Evolutionary conservation across 371 early-diverging fungal genomes (phyloP).

Genomic region (Dinochytrium kinnereticum): DNA sequence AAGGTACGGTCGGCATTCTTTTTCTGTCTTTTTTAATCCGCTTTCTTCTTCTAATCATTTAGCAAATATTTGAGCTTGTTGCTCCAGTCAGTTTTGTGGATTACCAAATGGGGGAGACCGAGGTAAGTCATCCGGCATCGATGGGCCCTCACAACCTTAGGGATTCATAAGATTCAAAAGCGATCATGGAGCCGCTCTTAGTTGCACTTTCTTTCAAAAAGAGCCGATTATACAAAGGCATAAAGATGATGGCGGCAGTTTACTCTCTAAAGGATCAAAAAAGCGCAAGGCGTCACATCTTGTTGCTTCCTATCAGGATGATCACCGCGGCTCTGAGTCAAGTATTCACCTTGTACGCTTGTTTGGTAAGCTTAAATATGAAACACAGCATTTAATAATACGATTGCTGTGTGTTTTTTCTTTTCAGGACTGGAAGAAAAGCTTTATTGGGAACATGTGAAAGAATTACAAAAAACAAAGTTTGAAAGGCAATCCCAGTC

Average conservation of each 20-base stretch:
- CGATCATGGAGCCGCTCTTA: slow-evolving; percentile 35
- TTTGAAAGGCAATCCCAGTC: neutral
- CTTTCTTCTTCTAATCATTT: neutral
- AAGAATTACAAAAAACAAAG: neutral
- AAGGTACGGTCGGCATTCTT: too few species aligned
- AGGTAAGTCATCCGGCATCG: slow-evolving; percentile 12
- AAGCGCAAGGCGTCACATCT: neutral
- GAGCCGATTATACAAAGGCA: slow-evolving; percentile 43
- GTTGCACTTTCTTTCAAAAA: slow-evolving; percentile 27
- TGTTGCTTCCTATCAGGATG: too few species aligned
- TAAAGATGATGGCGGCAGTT: slow-evolving; percentile 37
- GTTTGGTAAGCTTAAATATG: too few species aligned
- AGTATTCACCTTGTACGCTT: too few species aligned
- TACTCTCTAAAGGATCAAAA: slow-evolving; percentile 12
- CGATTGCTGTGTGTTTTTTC: too few species aligned
- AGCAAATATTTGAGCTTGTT: slow-evolving; percentile 45
- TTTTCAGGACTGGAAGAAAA: neutral
- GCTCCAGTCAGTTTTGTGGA: slow-evolving; percentile 46
- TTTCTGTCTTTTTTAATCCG: neutral
- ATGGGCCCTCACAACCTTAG: slow-evolving; percentile 5
- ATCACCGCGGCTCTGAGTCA: too few species aligned
- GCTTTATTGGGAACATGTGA: neutral
- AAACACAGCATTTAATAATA: too few species aligned
- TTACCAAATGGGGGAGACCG: slow-evolving; percentile 20
- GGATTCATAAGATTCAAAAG: slow-evolving; percentile 47